Evolutionary conservation across 2,329 filamentous ascomycete genomes (phyloP).

Genomic region (Claviceps capensis): DNA sequence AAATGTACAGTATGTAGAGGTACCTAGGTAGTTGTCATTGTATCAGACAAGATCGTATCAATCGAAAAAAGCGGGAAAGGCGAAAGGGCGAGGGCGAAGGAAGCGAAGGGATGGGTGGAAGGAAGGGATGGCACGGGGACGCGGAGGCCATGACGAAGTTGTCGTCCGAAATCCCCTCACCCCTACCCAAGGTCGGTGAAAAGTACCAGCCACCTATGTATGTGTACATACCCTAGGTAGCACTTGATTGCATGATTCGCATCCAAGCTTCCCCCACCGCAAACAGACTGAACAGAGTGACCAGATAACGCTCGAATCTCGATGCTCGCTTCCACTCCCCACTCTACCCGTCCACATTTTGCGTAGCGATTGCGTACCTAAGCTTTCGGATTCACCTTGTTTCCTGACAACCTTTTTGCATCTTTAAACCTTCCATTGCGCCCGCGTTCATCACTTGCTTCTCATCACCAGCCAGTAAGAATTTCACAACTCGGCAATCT

Average conservation of each 20-base stretch:
- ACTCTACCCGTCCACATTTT: constrained; percentile 9
- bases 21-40: too few relatives aligned
- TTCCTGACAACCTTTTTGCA: constrained; percentile 5
- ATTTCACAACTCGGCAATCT: constrained; percentile 1
- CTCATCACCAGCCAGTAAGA: constrained; percentile 2
- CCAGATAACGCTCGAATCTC: too few relatives aligned
- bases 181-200: too few relatives aligned
- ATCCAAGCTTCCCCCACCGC: not conserved
- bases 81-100: not conserved
- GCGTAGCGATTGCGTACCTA: constrained; percentile 4
- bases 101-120: not conserved
- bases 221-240: too few relatives aligned
- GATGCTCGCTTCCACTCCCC: constrained; percentile 11
- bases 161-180: too few relatives aligned
- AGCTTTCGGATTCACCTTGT: constrained; percentile 2
- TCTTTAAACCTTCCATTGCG: not conserved
- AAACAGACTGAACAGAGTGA: too few relatives aligned
- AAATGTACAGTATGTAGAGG: too few relatives aligned
- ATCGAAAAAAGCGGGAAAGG: not conserved
- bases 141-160: too few relatives aligned
- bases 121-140: not conserved
- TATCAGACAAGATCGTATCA: not conserved
- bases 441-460: constrained; percentile 5
- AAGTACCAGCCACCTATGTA: too few relatives aligned
- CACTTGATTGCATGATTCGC: not conserved